Evolutionary conservation across 345 rosid genomes (phyloP).

Genomic region (Boechera retrofracta): DNA sequence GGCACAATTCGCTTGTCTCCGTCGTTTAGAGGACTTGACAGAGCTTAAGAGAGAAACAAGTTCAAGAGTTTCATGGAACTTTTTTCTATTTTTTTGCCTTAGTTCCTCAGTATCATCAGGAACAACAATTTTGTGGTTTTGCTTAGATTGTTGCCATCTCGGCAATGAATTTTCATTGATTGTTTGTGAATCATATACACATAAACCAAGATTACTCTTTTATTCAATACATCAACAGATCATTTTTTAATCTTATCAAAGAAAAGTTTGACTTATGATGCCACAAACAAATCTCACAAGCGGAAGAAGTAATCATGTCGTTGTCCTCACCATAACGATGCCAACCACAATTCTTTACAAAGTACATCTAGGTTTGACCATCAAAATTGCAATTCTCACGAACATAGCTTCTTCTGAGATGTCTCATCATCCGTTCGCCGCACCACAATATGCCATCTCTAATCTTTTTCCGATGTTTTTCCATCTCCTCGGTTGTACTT

Average conservation of each 20-base stretch:
- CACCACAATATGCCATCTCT: background rate
- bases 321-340: background rate
- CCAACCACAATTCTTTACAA: background rate
- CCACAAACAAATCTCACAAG: constrained; percentile 27
- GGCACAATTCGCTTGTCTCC: constrained; percentile 29
- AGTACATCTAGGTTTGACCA: background rate
- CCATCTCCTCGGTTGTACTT: background rate
- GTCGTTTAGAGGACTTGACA: constrained; percentile 42
- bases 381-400: constrained; percentile 6
- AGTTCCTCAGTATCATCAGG: background rate
- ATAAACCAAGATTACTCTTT: constrained; percentile 1
- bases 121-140: constrained; percentile 16
- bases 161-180: background rate
- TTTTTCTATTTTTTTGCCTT: background rate
- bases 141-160: constrained; percentile 32
- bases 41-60: constrained; percentile 27
- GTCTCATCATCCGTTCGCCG: background rate
- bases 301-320: background rate
- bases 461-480: background rate
- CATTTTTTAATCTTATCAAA: background rate
- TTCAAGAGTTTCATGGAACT: background rate
- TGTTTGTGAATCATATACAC: constrained; percentile 6
- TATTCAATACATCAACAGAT: background rate
- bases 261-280: background rate
- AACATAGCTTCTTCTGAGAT: background rate